phyloP scores from a whole-genome alignment of 2,329 filamentous ascomycete genomes.

The Ascomycota sp. region DNA sequence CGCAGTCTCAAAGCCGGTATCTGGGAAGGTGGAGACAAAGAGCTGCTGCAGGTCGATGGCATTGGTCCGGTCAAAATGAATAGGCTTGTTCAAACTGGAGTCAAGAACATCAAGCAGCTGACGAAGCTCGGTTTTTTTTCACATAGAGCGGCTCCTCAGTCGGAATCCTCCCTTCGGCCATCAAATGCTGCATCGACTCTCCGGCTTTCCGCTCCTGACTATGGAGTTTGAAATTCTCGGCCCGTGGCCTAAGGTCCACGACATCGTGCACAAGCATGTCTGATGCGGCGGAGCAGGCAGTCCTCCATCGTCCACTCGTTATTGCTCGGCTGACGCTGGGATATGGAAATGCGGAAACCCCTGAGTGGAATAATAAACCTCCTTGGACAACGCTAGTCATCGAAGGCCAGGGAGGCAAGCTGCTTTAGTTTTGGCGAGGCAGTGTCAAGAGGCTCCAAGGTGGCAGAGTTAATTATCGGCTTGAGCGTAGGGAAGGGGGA shows the following conservation, averaged over 20 bases:
- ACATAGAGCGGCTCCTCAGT: constrained; percentile 57
- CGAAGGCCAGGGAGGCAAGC: constrained; percentile 28
- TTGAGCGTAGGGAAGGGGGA: constrained; percentile 31
- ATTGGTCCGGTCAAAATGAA: constrained; percentile 58
- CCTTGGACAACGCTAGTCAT: constrained; percentile 57
- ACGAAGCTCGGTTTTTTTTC: constrained; percentile 42
- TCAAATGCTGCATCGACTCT: constrained; percentile 42
- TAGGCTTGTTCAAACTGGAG: constrained; percentile 50
- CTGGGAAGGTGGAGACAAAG: constrained; percentile 67
- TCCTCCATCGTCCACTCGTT: constrained; percentile 6
- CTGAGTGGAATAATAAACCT: constrained; percentile 39
- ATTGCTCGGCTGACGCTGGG: constrained; percentile 45
- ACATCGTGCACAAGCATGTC: neutral
- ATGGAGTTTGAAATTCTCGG: constrained; percentile 17
- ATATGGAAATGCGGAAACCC: constrained; percentile 44
- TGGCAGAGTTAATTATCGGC: constrained; percentile 31
- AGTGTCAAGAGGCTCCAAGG: constrained; percentile 45
- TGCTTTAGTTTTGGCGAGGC: constrained; percentile 47
- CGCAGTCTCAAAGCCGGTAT: constrained; percentile 52
- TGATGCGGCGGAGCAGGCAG: constrained; percentile 8
- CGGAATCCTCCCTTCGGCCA: constrained; percentile 70
- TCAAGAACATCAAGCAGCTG: constrained; percentile 53
- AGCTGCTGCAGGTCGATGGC: constrained; percentile 65
- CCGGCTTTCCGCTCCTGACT: constrained; percentile 44
- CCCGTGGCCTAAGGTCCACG: constrained; percentile 1